Evolutionary conservation across 2,329 filamentous ascomycete genomes (phyloP).

Genomic region (Ascochyta rabiei): DNA sequence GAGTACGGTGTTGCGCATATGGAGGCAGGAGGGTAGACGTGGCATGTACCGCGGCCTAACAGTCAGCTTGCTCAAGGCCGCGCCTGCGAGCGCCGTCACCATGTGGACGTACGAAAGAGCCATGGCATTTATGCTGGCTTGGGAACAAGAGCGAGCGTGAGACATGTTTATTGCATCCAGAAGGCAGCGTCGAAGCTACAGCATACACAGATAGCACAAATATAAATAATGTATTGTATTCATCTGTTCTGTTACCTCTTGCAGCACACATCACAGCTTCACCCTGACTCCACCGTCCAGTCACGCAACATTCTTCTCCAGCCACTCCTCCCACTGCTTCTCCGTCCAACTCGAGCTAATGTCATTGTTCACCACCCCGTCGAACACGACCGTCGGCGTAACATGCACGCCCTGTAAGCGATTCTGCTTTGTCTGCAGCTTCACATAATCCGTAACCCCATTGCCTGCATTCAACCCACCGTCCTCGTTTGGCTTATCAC

Average conservation of each 20-base stretch:
- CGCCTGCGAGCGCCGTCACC: conserved; percentile 88
- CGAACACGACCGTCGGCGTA: conserved; percentile 86
- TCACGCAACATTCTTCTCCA: conserved; percentile 69
- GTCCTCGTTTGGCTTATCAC: conserved; percentile 69
- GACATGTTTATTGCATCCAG: not conserved
- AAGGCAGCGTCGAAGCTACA: not conserved
- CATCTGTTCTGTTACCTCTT: not conserved
- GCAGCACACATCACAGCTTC: conserved; percentile 1
- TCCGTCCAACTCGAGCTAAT: conserved; percentile 76
- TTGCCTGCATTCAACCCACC: conserved; percentile 80
- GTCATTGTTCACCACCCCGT: conserved; percentile 80
- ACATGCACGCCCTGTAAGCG: conserved; percentile 84
- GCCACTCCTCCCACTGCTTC: conserved; percentile 64
- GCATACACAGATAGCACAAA: not conserved
- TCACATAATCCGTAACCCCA: conserved; percentile 81
- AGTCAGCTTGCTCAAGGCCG: conserved; percentile 90
- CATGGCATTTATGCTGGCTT: conserved; percentile 62
- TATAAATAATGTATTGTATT: not conserved
- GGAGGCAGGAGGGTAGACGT: conserved; percentile 73
- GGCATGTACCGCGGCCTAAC: conserved; percentile 87
- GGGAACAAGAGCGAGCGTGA: conserved; percentile 26
- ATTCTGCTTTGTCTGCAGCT: conserved; percentile 80
- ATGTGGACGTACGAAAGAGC: conserved; percentile 93
- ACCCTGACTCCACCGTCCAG: conserved; percentile 13
- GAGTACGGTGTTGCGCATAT: conserved; percentile 70